phyloP scores from a whole-genome alignment of 768 basidiomycete species.

The Neoboletus magnificus region DNA sequence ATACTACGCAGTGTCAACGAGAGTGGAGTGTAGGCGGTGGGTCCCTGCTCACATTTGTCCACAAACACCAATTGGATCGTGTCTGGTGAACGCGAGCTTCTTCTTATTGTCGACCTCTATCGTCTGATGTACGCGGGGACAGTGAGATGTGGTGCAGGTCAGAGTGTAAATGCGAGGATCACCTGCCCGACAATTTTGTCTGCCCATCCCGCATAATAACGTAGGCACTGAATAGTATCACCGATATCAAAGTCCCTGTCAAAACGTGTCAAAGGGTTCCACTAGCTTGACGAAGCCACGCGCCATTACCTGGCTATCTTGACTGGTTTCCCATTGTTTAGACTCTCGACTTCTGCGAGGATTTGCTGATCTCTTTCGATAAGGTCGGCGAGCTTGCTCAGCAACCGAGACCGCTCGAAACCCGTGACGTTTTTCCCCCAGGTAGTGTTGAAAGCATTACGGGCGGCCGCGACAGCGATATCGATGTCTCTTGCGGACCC shows the following conservation, averaged over 20 bases:
- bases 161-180: slow-evolving; percentile 7
- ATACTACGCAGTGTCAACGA: slow-evolving; percentile 45
- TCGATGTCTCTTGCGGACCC: slow-evolving; percentile 78
- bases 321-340: slow-evolving; percentile 93
- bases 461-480: slow-evolving; percentile 77
- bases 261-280: slow-evolving; percentile 1
- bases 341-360: slow-evolving; percentile 77
- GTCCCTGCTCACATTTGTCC: slow-evolving; percentile 72
- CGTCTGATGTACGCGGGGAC: slow-evolving; percentile 39
- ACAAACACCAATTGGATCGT: slow-evolving; percentile 92
- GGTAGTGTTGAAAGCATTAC: slow-evolving; percentile 75
- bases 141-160: background rate
- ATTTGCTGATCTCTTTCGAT: slow-evolving; percentile 82
- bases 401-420: slow-evolving; percentile 71
- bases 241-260: slow-evolving; percentile 76
- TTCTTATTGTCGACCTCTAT: slow-evolving; percentile 77
- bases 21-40: slow-evolving; percentile 7
- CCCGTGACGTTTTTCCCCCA: slow-evolving; percentile 92
- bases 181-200: slow-evolving; percentile 92
- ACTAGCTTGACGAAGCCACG: slow-evolving; percentile 32
- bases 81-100: slow-evolving; percentile 83
- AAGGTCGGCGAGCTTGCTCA: slow-evolving; percentile 86
- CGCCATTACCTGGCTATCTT: slow-evolving; percentile 46
- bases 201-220: slow-evolving; percentile 95
- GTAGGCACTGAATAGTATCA: slow-evolving; percentile 71